Conservation (phyloP, 192 early-diverging fungal genomes). For the Rhizophagus clarus region DNA sequence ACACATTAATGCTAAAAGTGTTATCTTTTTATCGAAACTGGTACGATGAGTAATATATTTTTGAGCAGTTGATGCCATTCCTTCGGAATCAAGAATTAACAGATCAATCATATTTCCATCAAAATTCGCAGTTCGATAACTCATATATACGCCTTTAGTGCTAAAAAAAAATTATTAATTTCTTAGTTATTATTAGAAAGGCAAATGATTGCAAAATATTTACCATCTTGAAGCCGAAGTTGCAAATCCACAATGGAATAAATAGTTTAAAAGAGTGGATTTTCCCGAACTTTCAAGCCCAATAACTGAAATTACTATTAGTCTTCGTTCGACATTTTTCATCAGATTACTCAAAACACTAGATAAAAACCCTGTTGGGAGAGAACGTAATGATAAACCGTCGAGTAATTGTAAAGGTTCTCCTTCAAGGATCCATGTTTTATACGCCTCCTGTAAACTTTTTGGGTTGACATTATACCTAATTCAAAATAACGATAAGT, state of each 20-base stretch:
- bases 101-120: not conserved
- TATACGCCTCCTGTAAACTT: not conserved
- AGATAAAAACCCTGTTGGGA: not conserved
- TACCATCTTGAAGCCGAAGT: constrained; percentile 8
- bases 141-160: not conserved
- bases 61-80: constrained; percentile 2
- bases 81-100: constrained; percentile 13
- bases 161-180: not conserved
- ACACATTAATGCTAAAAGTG: constrained; percentile 9
- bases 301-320: not conserved
- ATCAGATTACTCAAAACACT: not conserved
- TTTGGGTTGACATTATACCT: not conserved
- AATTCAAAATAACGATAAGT: not conserved
- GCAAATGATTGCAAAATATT: not conserved
- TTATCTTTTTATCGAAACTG: constrained; percentile 10
- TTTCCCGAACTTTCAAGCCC: constrained; percentile 9
- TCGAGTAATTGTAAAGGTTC: constrained; percentile 6
- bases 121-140: not conserved
- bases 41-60: not conserved
- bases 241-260: constrained; percentile 5
- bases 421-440: constrained; percentile 7
- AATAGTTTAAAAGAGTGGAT: constrained; percentile 15
- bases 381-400: not conserved
- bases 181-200: no score
- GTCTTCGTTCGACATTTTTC: not conserved